phyloP scores from a whole-genome alignment of 495 filamentous ascomycete species.

The Aspergillus sclerotioniger region DNA sequence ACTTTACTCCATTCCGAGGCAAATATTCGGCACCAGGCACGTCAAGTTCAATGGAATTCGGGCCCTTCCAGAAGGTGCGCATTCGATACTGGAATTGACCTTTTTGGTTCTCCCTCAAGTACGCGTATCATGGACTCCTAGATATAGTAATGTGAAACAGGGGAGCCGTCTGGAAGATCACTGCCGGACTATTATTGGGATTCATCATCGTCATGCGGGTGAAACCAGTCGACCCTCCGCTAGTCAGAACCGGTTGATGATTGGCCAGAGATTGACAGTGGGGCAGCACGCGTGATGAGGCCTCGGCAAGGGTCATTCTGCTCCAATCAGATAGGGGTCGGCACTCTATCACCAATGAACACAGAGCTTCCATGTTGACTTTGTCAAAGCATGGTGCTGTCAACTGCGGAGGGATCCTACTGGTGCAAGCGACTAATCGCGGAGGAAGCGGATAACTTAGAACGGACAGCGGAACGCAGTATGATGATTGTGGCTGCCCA shows the following conservation, averaged over 20 bases:
- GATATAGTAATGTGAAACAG: not conserved
- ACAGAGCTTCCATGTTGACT: too few species aligned
- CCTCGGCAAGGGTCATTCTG: not conserved
- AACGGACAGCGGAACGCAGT: too few species aligned
- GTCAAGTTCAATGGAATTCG: not conserved
- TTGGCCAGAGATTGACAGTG: not conserved
- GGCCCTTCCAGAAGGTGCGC: not conserved
- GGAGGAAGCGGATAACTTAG: too few species aligned
- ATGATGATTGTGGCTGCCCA: too few species aligned
- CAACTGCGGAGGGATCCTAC: too few species aligned
- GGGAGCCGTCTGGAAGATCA: not conserved
- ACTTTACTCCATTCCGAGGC: not conserved
- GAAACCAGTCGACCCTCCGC: not conserved
- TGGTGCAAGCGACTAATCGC: too few species aligned
- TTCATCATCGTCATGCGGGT: not conserved
- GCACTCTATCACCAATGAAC: not conserved
- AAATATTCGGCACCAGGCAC: not conserved
- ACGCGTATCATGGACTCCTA: not conserved
- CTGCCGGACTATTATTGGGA: not conserved
- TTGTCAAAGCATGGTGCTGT: too few species aligned
- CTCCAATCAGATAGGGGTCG: not conserved
- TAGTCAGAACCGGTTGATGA: not conserved
- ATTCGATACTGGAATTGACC: not conserved
- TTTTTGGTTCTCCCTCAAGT: not conserved
- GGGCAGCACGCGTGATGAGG: not conserved